Conservation (phyloP, 495 filamentous ascomycete genomes). For the Xylaria acuta region DNA sequence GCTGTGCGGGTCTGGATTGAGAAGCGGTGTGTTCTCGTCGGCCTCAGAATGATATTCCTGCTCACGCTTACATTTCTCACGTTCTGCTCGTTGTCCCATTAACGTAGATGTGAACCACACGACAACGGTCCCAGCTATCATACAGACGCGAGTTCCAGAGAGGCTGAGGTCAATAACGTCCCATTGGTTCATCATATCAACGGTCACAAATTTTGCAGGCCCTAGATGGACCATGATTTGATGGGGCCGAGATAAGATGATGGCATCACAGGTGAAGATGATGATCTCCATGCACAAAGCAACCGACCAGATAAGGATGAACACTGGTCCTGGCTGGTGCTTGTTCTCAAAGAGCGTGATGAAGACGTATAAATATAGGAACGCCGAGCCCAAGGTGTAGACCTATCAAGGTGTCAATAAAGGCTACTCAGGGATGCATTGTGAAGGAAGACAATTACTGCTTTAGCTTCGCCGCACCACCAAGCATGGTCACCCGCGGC, state of each 20-base stretch:
- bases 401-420: conserved; percentile 59
- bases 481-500: conserved; percentile 63
- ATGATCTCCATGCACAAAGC: conserved; percentile 70
- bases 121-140: conserved; percentile 45
- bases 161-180: conserved; percentile 57
- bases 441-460: conserved; percentile 64
- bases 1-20: conserved; percentile 42
- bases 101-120: conserved; percentile 46
- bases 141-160: conserved; percentile 50
- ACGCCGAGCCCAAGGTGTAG: conserved; percentile 74
- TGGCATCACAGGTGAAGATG: conserved; percentile 68
- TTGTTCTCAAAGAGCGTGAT: conserved; percentile 81
- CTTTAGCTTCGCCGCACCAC: conserved; percentile 88
- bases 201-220: conserved; percentile 30
- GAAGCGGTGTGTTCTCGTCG: conserved; percentile 58
- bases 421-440: conserved; percentile 1
- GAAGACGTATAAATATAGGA: conserved; percentile 65
- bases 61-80: conserved; percentile 46
- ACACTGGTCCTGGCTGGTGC: conserved; percentile 73
- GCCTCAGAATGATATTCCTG: conserved; percentile 52
- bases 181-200: conserved; percentile 49
- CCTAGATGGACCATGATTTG: conserved; percentile 47
- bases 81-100: conserved; percentile 41
- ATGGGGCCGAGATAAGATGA: conserved; percentile 65
- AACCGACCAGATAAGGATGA: conserved; percentile 76